Evolutionary conservation across 345 rosid species (phyloP).

Genomic region (Rhizophora apiculata): DNA sequence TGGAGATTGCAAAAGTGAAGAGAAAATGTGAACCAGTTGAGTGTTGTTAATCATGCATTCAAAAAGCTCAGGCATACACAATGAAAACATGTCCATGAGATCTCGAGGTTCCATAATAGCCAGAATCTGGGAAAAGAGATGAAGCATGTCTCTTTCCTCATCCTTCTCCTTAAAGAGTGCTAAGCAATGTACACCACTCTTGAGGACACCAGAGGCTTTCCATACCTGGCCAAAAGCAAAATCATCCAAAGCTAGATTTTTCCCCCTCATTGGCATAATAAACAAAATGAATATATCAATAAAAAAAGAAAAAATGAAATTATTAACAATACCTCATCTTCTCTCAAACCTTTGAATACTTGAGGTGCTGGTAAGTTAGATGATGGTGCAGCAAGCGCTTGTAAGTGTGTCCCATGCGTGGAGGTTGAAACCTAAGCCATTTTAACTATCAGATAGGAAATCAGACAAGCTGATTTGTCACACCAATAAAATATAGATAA

Average conservation of each 20-base stretch:
- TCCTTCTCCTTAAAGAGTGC: slow-evolving; percentile 98
- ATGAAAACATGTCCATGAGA: slow-evolving; percentile 97
- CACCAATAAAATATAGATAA: neutral
- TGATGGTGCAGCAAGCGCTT: slow-evolving; percentile 60
- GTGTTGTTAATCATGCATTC: slow-evolving; percentile 90
- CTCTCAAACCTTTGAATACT: slow-evolving; percentile 90
- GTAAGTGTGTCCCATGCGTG: slow-evolving; percentile 60
- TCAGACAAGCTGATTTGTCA: neutral
- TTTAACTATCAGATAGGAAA: slow-evolving; percentile 23
- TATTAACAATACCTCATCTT: slow-evolving; percentile 76
- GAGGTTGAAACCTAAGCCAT: slow-evolving; percentile 49
- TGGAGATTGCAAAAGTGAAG: slow-evolving; percentile 72
- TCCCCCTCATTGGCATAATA: neutral
- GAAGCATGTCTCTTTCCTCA: slow-evolving; percentile 92
- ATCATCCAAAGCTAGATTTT: slow-evolving; percentile 24
- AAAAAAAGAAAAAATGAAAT: neutral
- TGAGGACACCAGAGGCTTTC: slow-evolving; percentile 96
- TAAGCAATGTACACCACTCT: slow-evolving; percentile 96
- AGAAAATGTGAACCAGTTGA: slow-evolving; percentile 89
- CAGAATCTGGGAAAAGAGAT: slow-evolving; percentile 84
- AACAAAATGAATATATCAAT: neutral
- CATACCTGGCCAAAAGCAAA: slow-evolving; percentile 56
- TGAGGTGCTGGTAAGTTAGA: slow-evolving; percentile 60
- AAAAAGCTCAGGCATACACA: slow-evolving; percentile 97
- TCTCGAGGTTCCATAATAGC: slow-evolving; percentile 97